A percentile compares a stretch with the other conserved stretches of the same genome.
Conservation (phyloP, 441 rosid species). For the Populus trichocarpa region DNA sequence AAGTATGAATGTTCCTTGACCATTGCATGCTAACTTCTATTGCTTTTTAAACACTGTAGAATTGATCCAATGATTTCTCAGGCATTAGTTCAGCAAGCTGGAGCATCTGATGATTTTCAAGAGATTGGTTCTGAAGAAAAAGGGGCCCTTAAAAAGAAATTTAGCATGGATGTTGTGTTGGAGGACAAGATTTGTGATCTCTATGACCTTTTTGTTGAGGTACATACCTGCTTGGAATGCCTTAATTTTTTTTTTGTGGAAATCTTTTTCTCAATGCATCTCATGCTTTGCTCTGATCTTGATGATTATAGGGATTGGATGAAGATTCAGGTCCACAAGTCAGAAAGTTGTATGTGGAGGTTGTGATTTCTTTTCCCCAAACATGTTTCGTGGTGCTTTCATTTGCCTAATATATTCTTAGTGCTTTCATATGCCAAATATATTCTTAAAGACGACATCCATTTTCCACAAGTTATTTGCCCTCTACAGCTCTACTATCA, state of each 20-base stretch:
- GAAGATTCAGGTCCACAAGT: conserved; percentile 84
- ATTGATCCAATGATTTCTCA: conserved; percentile 17
- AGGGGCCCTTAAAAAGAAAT: conserved; percentile 45
- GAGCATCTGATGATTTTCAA: conserved; percentile 70
- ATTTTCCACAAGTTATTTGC: conserved; percentile 2
- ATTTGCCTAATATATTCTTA: background rate
- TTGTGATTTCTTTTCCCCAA: conserved; percentile 31
- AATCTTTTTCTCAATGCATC: background rate
- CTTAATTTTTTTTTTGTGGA: conserved; percentile 1
- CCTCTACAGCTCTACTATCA: background rate
- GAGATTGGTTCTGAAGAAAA: conserved; percentile 48
- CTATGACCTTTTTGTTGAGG: conserved; percentile 93
- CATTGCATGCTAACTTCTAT: background rate
- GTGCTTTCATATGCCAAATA: background rate
- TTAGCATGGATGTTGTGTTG: conserved; percentile 64
- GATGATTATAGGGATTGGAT: conserved; percentile 71
- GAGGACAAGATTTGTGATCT: conserved; percentile 95
- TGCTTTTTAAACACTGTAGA: background rate
- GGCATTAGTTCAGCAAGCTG: conserved; percentile 55
- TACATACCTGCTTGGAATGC: conserved; percentile 31
- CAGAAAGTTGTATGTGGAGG: conserved; percentile 86
- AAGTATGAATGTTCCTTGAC: conserved; percentile 9
- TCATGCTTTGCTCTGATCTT: conserved; percentile 21
- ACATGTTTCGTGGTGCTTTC: conserved; percentile 5
- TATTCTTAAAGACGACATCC: background rate